Evolutionary conservation across 2,329 filamentous ascomycete genomes (phyloP).

Genomic region (Scedosporium apiospermum): DNA sequence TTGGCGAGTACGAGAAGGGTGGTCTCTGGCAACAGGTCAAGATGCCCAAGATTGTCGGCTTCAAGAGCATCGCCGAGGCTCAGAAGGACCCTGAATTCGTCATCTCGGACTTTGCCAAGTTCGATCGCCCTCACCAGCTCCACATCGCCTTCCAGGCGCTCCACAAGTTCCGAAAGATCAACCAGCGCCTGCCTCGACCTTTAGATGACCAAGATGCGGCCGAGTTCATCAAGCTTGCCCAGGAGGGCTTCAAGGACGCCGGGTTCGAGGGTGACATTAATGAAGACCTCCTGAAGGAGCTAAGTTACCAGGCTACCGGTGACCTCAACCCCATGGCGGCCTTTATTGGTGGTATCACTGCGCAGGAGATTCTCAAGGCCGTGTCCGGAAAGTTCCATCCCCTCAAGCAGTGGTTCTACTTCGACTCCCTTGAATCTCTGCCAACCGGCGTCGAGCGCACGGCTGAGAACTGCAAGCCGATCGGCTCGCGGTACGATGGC

Average conservation of each 20-base stretch:
- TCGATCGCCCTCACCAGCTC: constrained; percentile 85
- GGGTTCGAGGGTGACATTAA: constrained; percentile 57
- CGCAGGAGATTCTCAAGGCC: constrained; percentile 92
- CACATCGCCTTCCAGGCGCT: constrained; percentile 90
- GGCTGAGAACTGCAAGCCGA: constrained; percentile 80
- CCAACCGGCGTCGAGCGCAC: constrained; percentile 66
- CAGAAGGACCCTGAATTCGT: constrained; percentile 82
- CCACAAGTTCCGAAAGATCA: constrained; percentile 69
- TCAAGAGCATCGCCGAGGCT: constrained; percentile 69
- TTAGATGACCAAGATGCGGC: constrained; percentile 78
- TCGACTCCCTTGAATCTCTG: constrained; percentile 93
- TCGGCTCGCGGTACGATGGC: constrained; percentile 82
- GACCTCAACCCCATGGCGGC: constrained; percentile 89
- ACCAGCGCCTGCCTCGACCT: constrained; percentile 69
- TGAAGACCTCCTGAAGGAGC: constrained; percentile 84
- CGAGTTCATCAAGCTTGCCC: constrained; percentile 64
- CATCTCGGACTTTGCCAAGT: constrained; percentile 95
- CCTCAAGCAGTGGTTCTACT: constrained; percentile 94
- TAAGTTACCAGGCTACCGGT: constrained; percentile 88
- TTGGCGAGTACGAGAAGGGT: constrained; percentile 80
- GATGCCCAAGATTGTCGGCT: constrained; percentile 91
- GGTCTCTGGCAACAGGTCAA: constrained; percentile 94
- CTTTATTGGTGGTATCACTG: constrained; percentile 86
- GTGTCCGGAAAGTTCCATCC: constrained; percentile 97
- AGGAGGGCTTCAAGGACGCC: constrained; percentile 65